A percentile compares a stretch with the other conserved stretches of the same genome.
These are phyloP conservation scores for Pseudotsuga menziesii DNA, from an alignment of 75 land plant genomes.

Conservation along the genomic window DNA sequence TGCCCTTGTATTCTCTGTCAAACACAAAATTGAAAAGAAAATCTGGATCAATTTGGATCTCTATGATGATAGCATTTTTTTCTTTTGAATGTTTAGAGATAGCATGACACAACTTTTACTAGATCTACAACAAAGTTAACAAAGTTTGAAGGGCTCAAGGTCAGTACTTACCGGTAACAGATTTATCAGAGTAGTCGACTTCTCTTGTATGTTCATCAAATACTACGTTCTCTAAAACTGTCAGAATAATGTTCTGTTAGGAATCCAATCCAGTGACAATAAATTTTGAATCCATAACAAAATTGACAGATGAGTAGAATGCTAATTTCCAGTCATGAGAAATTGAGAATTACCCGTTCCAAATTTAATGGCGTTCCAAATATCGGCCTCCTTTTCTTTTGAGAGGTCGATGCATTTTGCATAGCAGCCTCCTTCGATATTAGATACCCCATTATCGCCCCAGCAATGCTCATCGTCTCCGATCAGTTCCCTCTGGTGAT, in stretches of 20 bases:
- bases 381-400: constrained; percentile 30
- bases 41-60: neutral
- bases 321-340: neutral
- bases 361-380: constrained; percentile 32
- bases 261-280: neutral
- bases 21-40: neutral
- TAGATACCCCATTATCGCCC: constrained; percentile 30
- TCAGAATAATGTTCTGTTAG: neutral
- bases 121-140: neutral
- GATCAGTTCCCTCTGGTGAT: constrained; percentile 23
- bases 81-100: too few species aligned
- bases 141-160: neutral
- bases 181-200: constrained; percentile 40
- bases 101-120: neutral
- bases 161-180: constrained; percentile 31
- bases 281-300: neutral
- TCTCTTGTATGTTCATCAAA: constrained; percentile 47
- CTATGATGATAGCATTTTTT: neutral
- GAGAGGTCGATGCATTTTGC: constrained; percentile 31
- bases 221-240: constrained; percentile 50
- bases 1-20: constrained; percentile 42
- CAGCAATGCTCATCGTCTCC: constrained; percentile 36
- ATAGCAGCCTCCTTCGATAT: constrained; percentile 33
- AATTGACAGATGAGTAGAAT: neutral
- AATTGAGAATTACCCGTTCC: constrained; percentile 16